Evolutionary conservation across 2,329 filamentous ascomycete species (phyloP).

Genomic region (Xylaria hypoxylon): DNA sequence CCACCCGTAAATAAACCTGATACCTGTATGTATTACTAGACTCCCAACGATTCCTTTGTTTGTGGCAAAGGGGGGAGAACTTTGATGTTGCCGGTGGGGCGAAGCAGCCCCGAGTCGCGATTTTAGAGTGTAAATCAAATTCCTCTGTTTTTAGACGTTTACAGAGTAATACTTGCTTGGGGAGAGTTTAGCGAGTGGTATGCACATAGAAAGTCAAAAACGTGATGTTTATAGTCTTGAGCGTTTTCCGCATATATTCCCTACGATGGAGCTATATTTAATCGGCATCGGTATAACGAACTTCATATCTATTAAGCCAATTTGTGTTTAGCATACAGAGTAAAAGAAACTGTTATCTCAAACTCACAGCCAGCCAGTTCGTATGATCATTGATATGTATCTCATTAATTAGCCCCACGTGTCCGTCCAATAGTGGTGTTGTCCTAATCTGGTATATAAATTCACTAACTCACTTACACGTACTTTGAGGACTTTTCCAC

Average conservation of each 20-base stretch:
- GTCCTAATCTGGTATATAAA: not conserved
- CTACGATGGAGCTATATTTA: not conserved
- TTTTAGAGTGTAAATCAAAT: slow-evolving; percentile 58
- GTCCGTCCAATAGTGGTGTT: slow-evolving; percentile 1
- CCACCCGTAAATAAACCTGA: slow-evolving; percentile 60
- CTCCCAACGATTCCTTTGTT: slow-evolving; percentile 50
- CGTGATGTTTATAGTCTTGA: slow-evolving; percentile 29
- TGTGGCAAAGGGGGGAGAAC: slow-evolving; percentile 45
- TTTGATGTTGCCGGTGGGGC: slow-evolving; percentile 43
- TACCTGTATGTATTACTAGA: slow-evolving; percentile 52
- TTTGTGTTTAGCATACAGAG: no score
- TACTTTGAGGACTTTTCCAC: not conserved
- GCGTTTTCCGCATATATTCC: not conserved
- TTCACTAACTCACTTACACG: slow-evolving; percentile 8
- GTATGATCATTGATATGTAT: not conserved
- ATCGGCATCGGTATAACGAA: not conserved
- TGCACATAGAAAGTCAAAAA: slow-evolving; percentile 33
- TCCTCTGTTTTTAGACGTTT: slow-evolving; percentile 51
- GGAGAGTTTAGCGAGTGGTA: slow-evolving; percentile 25
- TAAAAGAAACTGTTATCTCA: not conserved
- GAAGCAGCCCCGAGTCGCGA: slow-evolving; percentile 50
- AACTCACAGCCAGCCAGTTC: not conserved
- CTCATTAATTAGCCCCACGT: slow-evolving; percentile 23
- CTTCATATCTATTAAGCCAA: not conserved
- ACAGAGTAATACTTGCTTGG: slow-evolving; percentile 40